Percentiles rank a stretch among this genome's conserved stretches.
Conservation (phyloP, 2,329 filamentous ascomycete genomes). For the Alternaria rosae region DNA sequence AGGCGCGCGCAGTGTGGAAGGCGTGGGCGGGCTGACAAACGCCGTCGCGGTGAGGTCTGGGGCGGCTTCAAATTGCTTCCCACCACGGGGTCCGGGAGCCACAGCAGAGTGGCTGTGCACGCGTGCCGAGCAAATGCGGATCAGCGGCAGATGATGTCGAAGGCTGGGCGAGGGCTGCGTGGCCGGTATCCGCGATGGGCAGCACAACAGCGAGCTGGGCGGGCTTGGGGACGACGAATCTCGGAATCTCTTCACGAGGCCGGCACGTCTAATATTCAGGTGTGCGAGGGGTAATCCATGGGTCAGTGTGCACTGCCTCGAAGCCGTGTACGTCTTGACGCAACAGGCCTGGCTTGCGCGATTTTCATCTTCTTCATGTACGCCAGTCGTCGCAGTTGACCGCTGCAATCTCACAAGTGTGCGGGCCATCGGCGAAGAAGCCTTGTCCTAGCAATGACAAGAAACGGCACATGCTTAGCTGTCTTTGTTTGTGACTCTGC, state of each 20-base stretch:
- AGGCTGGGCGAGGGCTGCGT: slow-evolving; percentile 1
- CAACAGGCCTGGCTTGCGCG: slow-evolving; percentile 18
- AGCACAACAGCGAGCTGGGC: slow-evolving; percentile 3
- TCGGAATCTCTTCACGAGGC: neutral
- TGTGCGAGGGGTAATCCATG: slow-evolving; percentile 15
- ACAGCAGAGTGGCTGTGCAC: slow-evolving; percentile 16
- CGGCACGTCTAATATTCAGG: slow-evolving; percentile 9
- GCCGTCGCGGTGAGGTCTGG: slow-evolving; percentile 2
- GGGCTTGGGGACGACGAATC: neutral
- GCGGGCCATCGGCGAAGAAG: slow-evolving; percentile 1
- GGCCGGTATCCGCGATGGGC: slow-evolving; percentile 6
- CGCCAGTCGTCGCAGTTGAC: slow-evolving; percentile 18
- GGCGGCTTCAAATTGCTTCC: slow-evolving; percentile 8
- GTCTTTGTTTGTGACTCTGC: neutral
- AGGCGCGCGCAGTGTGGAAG: slow-evolving; percentile 1
- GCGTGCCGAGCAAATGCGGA: slow-evolving; percentile 5
- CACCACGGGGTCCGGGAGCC: slow-evolving; percentile 7
- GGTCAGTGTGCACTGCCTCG: slow-evolving; percentile 15
- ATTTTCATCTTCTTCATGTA: slow-evolving; percentile 17
- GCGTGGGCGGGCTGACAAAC: slow-evolving; percentile 19
- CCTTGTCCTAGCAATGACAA: neutral
- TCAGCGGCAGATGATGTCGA: slow-evolving; percentile 14
- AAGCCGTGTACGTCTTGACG: slow-evolving; percentile 14
- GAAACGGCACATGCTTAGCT: slow-evolving; percentile 2
- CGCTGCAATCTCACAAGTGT: slow-evolving; percentile 6